A percentile compares a stretch with the other conserved stretches of the same genome.
Evolutionary conservation across 2,329 filamentous ascomycete species (phyloP).

Genomic region (Knufia petricola): DNA sequence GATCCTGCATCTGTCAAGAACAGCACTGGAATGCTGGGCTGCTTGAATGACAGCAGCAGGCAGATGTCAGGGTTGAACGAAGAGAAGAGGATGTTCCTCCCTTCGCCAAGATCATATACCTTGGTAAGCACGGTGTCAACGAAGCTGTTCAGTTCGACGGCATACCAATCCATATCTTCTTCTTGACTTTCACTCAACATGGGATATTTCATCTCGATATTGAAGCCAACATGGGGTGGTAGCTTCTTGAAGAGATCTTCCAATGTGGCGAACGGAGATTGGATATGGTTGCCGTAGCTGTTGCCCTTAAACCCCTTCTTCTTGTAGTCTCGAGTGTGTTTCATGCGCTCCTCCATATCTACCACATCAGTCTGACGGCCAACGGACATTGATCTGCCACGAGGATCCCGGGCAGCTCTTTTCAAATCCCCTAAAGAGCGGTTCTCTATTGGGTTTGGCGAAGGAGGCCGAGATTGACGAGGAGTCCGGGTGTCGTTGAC

Average conservation of each 20-base stretch:
- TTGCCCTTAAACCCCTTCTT: slow-evolving; percentile 93
- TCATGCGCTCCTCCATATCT: slow-evolving; percentile 77
- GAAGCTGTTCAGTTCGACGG: slow-evolving; percentile 91
- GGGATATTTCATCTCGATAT: slow-evolving; percentile 98
- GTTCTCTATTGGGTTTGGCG: slow-evolving; percentile 29
- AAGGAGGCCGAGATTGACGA: slow-evolving; percentile 38
- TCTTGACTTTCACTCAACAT: slow-evolving; percentile 95
- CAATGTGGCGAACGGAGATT: slow-evolving; percentile 88
- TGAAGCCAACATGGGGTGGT: slow-evolving; percentile 78
- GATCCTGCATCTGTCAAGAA: slow-evolving; percentile 87
- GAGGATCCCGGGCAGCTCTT: slow-evolving; percentile 20
- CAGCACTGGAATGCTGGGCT: slow-evolving; percentile 88
- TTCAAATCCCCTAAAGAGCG: slow-evolving; percentile 20
- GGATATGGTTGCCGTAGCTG: slow-evolving; percentile 85
- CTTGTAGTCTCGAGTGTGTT: slow-evolving; percentile 92
- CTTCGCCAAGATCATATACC: slow-evolving; percentile 74
- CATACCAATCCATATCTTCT: slow-evolving; percentile 93
- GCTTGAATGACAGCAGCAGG: slow-evolving; percentile 87
- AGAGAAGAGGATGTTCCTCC: slow-evolving; percentile 91
- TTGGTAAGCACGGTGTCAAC: slow-evolving; percentile 85
- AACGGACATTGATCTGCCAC: slow-evolving; percentile 51
- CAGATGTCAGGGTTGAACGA: slow-evolving; percentile 98
- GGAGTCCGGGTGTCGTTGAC: slow-evolving; percentile 53
- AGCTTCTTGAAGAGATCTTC: slow-evolving; percentile 86
- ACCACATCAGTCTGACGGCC: slow-evolving; percentile 35